Evolutionary conservation across 208 protist species (phyloP).

Genomic region (Trypanosoma platydactyli): DNA sequence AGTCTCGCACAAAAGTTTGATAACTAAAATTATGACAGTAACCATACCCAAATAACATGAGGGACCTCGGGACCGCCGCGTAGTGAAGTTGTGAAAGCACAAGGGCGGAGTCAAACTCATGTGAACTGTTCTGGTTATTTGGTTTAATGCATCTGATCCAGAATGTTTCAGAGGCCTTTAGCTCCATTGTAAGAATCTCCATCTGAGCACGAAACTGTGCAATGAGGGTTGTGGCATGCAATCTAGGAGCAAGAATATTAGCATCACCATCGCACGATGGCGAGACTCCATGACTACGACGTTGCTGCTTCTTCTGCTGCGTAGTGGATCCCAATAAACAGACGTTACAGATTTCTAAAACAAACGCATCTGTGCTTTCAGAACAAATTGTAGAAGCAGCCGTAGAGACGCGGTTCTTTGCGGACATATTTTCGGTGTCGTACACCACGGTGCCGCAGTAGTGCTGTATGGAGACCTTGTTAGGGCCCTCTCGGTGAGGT

Average conservation of each 20-base stretch:
- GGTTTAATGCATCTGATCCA: slow-evolving; percentile 31
- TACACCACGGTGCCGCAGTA: slow-evolving; percentile 25
- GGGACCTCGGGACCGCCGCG: slow-evolving; percentile 13
- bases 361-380: slow-evolving; percentile 17
- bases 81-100: slow-evolving; percentile 16
- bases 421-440: slow-evolving; percentile 22
- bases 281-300: neutral
- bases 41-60: slow-evolving; percentile 17
- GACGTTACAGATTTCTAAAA: slow-evolving; percentile 12
- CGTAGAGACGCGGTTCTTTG: slow-evolving; percentile 26
- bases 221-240: slow-evolving; percentile 26
- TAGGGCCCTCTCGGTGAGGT: slow-evolving; percentile 4
- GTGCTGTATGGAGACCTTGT: slow-evolving; percentile 22
- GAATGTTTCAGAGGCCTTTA: slow-evolving; percentile 14
- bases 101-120: slow-evolving; percentile 17
- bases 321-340: neutral
- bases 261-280: neutral
- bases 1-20: slow-evolving; percentile 17
- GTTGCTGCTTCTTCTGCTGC: neutral
- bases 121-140: slow-evolving; percentile 11
- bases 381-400: slow-evolving; percentile 10
- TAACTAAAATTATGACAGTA: slow-evolving; percentile 17
- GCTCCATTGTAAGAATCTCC: slow-evolving; percentile 10
- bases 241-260: neutral
- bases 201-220: slow-evolving; percentile 27